A percentile compares a stretch with the other conserved stretches of the same genome.
phyloP scores from a whole-genome alignment of 1,139 yeast genomes.

The Debaryomyces sp. region DNA sequence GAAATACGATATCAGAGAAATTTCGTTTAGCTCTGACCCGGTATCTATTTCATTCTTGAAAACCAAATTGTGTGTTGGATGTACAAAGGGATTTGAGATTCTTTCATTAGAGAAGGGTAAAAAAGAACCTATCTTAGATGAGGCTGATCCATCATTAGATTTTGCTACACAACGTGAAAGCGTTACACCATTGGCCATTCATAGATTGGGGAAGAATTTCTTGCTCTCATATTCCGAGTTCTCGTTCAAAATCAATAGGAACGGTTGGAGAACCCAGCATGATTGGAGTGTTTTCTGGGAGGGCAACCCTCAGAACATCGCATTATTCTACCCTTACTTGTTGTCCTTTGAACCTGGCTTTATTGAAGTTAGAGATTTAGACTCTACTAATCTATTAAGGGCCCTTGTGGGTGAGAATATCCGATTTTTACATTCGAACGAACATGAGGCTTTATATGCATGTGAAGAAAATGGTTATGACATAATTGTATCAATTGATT shows the following conservation, averaged over 20 bases:
- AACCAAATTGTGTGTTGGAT: conserved; percentile 89
- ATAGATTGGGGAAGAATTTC: conserved; percentile 86
- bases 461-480: conserved; percentile 92
- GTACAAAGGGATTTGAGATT: conserved; percentile 95
- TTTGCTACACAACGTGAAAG: conserved; percentile 85
- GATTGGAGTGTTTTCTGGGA: conserved; percentile 98
- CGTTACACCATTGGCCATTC: conserved; percentile 88
- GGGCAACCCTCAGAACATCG: conserved; percentile 90
- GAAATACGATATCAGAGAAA: conserved; percentile 72
- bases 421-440: conserved; percentile 82
- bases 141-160: conserved; percentile 95
- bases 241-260: conserved; percentile 89
- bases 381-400: conserved; percentile 79
- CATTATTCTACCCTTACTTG: conserved; percentile 90
- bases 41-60: conserved; percentile 89
- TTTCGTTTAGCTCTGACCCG: conserved; percentile 84
- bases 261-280: conserved; percentile 95
- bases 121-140: conserved; percentile 81
- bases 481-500: conserved; percentile 88
- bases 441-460: conserved; percentile 92
- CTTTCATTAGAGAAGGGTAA: conserved; percentile 79
- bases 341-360: conserved; percentile 88
- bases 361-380: conserved; percentile 91
- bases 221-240: conserved; percentile 87
- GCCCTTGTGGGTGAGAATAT: conserved; percentile 96